Evolutionary conservation across 2,329 filamentous ascomycete species (phyloP).

Genomic region (Epichloe aotearoae): DNA sequence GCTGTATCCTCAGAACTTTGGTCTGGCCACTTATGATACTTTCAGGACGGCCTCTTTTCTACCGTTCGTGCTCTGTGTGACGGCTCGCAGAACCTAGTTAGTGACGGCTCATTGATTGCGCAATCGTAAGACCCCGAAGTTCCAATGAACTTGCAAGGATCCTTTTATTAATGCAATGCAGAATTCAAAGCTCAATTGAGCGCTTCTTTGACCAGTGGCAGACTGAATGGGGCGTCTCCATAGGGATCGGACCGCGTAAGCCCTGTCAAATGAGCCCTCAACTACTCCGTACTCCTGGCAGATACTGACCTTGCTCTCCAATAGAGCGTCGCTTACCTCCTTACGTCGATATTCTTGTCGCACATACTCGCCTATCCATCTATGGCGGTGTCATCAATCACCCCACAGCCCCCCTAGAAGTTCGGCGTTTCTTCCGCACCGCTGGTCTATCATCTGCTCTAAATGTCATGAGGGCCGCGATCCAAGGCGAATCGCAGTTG

Average conservation of each 20-base stretch:
- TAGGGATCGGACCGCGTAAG: conserved; percentile 34
- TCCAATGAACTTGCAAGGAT: background rate
- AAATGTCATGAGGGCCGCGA: conserved; percentile 62
- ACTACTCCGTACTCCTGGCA: too few relatives aligned
- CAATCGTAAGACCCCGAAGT: conserved; percentile 22
- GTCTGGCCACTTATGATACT: background rate
- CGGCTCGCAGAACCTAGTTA: conserved; percentile 33
- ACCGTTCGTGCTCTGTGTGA: conserved; percentile 48
- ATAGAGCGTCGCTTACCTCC: conserved; percentile 44
- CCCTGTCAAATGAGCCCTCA: conserved; percentile 13
- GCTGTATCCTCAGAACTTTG: too few relatives aligned
- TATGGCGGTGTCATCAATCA: conserved; percentile 66
- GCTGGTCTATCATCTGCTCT: conserved; percentile 58
- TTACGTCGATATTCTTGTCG: conserved; percentile 63
- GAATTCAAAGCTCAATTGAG: conserved; percentile 47
- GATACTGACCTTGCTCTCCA: background rate
- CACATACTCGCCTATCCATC: conserved; percentile 60
- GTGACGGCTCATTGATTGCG: conserved; percentile 39
- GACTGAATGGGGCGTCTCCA: conserved; percentile 45
- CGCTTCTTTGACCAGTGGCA: conserved; percentile 54
- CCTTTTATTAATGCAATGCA: background rate
- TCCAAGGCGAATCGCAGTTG: conserved; percentile 55
- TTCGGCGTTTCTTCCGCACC: conserved; percentile 59
- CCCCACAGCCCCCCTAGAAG: conserved; percentile 56
- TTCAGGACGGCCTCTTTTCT: conserved; percentile 40